phyloP scores from a whole-genome alignment of 371 early-diverging fungal species.

The Mortierella sp. region DNA sequence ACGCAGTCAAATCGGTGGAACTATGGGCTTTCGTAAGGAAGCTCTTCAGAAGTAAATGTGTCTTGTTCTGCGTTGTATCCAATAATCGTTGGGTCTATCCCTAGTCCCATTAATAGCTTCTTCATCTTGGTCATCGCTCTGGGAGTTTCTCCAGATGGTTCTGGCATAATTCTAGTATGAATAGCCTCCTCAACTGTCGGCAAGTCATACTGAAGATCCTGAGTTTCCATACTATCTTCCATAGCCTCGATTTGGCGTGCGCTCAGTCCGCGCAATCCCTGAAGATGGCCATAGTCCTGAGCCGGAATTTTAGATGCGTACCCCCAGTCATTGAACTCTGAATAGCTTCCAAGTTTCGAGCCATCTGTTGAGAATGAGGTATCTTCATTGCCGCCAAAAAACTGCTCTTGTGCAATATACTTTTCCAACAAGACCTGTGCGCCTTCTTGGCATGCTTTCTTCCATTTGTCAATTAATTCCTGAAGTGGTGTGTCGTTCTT shows the following conservation, averaged over 20 bases:
- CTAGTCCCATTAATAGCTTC: conserved; percentile 26
- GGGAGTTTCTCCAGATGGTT: background rate
- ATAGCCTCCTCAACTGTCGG: conserved; percentile 53
- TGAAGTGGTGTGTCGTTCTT: conserved; percentile 23
- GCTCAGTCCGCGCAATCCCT: background rate
- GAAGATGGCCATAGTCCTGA: background rate
- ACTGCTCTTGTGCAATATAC: conserved; percentile 26
- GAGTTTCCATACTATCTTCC: conserved; percentile 30
- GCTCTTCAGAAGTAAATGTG: conserved; percentile 15
- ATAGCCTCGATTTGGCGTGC: conserved; percentile 16
- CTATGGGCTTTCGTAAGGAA: conserved; percentile 4
- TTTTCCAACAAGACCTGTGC: conserved; percentile 37
- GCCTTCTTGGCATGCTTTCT: conserved; percentile 39
- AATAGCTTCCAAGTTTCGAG: too few relatives aligned
- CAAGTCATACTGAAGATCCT: conserved; percentile 41
- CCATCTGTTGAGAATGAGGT: background rate
- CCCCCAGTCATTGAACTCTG: background rate
- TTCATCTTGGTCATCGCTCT: conserved; percentile 36
- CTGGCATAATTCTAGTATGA: conserved; percentile 9
- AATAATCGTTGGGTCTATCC: conserved; percentile 30
- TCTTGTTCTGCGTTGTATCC: conserved; percentile 46
- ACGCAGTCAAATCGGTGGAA: background rate
- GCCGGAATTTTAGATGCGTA: background rate
- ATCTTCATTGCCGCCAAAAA: conserved; percentile 10
- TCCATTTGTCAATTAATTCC: conserved; percentile 48